Evolutionary conservation across 192 early-diverging fungal species (phyloP), one percentile per base, ranked within the genome.

Genomic region (Coemansia sp.): DNA sequence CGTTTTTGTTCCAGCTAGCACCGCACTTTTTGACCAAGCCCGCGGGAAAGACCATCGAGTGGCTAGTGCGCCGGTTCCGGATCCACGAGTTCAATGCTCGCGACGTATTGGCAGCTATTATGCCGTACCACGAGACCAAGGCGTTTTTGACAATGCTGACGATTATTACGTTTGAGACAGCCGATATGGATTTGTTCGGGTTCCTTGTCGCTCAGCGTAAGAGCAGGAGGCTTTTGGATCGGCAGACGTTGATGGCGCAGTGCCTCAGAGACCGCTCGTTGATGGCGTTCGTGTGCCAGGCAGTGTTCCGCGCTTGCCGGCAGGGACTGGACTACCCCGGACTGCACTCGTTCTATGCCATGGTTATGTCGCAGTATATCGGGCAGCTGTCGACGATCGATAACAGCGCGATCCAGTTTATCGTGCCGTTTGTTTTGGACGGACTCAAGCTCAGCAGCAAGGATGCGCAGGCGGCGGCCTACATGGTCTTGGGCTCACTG

Each of bases 41-140:
- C n/a, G 85, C 94, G 1, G 91, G 93, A 68, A 96, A 97, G 74
- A 91, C 90, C 0, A 74, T 98, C n/a, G 97, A 99, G 76, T 99
- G 96, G 94, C 87, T 99, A 40, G 82, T 98, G 16, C 89, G 95
- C 40, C 88, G 94, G 60, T 90, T 88, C 83, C 80, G 90, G 49
- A 93, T 99, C 70, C 82, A 99, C 67, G 93, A 95, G 72, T 90
- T 91, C 80, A 99, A 97, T 73, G 84, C 94, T 27, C 91, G 93
- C 42, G 86, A 86, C 7, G 70, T 97, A 6, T 49, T 99, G 29
- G 88, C 82, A 20, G 90, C 90, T 40, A 86, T 97, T 34, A 73
- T 99, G 60, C 97, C 97, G 31, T 99, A 94, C 82, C 96, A 99
- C 68, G 96, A 98, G 73, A 95, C 96, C 12, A 88, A 89, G 66